Evolutionary conservation across 768 basidiomycete genomes (phyloP).

Genomic region (Tricholoma saponaceum): DNA sequence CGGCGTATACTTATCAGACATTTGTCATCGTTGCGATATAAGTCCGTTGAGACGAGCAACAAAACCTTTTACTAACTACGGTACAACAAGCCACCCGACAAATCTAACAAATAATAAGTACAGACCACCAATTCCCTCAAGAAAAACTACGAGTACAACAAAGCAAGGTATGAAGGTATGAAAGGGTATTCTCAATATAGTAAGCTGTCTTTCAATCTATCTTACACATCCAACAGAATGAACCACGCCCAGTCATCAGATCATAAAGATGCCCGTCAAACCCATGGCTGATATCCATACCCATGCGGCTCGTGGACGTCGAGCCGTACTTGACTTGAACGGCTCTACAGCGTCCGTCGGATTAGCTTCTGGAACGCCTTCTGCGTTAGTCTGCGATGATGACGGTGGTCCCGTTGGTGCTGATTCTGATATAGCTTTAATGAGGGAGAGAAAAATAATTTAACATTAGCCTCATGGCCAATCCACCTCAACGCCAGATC

Average conservation of each 20-base stretch:
- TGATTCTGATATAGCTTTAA: conserved; percentile 32
- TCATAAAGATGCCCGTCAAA: neutral
- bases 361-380: conserved; percentile 20
- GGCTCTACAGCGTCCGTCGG: conserved; percentile 1
- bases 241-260: neutral
- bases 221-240: neutral
- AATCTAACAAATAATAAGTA: neutral
- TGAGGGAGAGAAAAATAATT: conserved; percentile 2
- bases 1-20: neutral
- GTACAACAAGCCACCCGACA: neutral
- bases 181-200: neutral
- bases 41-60: too few relatives aligned
- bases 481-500: neutral
- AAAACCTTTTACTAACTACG: neutral
- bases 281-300: neutral
- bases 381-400: conserved; percentile 16
- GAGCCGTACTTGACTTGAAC: neutral
- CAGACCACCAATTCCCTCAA: neutral
- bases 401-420: conserved; percentile 34
- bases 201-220: neutral
- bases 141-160: neutral
- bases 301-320: neutral
- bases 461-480: neutral
- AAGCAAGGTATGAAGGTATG: neutral
- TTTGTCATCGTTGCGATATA: neutral